These are phyloP conservation scores for Tolypocladium inflatum DNA, from an alignment of 2,329 filamentous ascomycete genomes.

Conservation along the genomic window DNA sequence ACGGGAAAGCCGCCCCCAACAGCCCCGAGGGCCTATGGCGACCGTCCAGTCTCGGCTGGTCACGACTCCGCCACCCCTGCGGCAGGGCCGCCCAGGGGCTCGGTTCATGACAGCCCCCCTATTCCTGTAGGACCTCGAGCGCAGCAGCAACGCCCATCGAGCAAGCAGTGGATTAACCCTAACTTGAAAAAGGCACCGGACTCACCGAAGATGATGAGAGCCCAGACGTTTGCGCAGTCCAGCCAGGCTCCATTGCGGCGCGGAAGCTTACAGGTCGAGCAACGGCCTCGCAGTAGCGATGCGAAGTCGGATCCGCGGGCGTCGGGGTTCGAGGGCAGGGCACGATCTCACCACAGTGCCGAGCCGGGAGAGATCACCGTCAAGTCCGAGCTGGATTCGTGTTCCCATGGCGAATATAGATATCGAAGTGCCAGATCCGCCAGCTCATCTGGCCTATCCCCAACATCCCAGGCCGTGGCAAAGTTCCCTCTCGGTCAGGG, in stretches of 20 bases:
- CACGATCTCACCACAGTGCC: slow-evolving; percentile 30
- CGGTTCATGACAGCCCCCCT: slow-evolving; percentile 31
- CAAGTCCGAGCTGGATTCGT: slow-evolving; percentile 29
- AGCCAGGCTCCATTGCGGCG: slow-evolving; percentile 26
- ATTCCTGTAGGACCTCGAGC: slow-evolving; percentile 46
- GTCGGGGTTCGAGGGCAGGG: slow-evolving; percentile 21
- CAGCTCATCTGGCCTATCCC: background rate
- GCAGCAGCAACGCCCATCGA: slow-evolving; percentile 42
- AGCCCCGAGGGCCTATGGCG: slow-evolving; percentile 41
- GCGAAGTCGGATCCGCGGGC: slow-evolving; percentile 34
- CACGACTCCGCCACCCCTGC: slow-evolving; percentile 23
- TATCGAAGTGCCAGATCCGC: background rate
- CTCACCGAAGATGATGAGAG: slow-evolving; percentile 41
- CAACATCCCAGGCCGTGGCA: background rate
- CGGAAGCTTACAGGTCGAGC: slow-evolving; percentile 25
- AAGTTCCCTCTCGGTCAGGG: background rate
- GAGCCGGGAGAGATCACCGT: slow-evolving; percentile 38
- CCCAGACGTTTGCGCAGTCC: slow-evolving; percentile 38
- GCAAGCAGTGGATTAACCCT: slow-evolving; percentile 52
- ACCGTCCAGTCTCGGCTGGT: slow-evolving; percentile 36
- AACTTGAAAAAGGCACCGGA: slow-evolving; percentile 41
- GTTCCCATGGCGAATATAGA: slow-evolving; percentile 12
- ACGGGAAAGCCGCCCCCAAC: slow-evolving; percentile 43
- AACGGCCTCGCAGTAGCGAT: slow-evolving; percentile 44
- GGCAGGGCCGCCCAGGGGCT: slow-evolving; percentile 31